Evolutionary conservation across 2,329 filamentous ascomycete genomes (phyloP).

Genomic region (Fusarium sp.): DNA sequence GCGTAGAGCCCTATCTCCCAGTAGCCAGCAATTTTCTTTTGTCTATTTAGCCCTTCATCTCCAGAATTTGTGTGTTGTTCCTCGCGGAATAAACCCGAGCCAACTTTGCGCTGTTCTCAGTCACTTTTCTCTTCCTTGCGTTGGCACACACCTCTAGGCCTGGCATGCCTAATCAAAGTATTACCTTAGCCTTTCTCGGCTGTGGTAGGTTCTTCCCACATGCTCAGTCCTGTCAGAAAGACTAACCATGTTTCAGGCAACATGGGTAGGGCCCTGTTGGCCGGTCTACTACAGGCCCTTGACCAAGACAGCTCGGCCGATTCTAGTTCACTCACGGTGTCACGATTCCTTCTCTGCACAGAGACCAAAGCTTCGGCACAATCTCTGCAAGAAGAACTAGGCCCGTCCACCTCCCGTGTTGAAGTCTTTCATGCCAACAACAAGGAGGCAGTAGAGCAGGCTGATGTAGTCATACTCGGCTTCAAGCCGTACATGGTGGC

Average conservation of each 20-base stretch:
- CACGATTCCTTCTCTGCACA: not conserved
- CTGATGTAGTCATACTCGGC: conserved; percentile 13
- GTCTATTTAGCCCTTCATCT: no score
- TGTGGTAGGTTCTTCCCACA: not conserved
- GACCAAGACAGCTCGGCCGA: not conserved
- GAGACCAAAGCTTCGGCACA: not conserved
- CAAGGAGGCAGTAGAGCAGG: not conserved
- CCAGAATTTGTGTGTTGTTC: not conserved
- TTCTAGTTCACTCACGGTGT: not conserved
- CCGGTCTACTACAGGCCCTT: not conserved
- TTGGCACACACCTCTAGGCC: not conserved
- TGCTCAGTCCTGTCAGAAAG: no score
- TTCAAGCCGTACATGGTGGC: conserved; percentile 18
- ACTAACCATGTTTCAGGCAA: not conserved
- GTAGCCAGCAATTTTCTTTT: no score
- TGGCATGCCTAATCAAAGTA: not conserved
- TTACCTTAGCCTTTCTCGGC: not conserved
- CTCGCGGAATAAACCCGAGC: no score
- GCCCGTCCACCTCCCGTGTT: not conserved
- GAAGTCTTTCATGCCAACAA: conserved; percentile 3
- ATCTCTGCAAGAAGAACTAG: not conserved
- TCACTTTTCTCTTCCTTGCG: not conserved
- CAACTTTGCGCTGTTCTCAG: not conserved
- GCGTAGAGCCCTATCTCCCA: no score
- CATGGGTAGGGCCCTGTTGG: not conserved